Evolutionary conservation across 1,284 basidiomycete genomes (phyloP).

Genomic region (Pyrrhoderma noxium): DNA sequence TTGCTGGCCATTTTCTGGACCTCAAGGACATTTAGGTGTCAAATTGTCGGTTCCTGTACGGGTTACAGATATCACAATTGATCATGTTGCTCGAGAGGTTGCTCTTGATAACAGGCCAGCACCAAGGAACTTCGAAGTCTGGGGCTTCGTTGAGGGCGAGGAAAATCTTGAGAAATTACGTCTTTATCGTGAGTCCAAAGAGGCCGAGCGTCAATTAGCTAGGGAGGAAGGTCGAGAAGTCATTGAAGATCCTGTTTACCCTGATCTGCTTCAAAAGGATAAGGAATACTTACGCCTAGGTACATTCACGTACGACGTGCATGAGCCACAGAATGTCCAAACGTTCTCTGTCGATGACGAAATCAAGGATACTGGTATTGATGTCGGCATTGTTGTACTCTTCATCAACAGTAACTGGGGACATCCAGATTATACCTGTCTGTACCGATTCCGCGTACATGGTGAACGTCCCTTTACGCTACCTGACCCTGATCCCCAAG

Average conservation of each 20-base stretch:
- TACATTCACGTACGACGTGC: constrained; percentile 74
- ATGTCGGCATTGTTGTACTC: constrained; percentile 77
- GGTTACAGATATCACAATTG: constrained; percentile 77
- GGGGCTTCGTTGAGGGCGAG: constrained; percentile 75
- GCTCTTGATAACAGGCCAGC: constrained; percentile 76
- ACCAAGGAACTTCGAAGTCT: constrained; percentile 81
- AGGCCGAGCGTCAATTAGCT: constrained; percentile 26
- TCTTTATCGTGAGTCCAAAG: constrained; percentile 41
- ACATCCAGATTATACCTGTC: constrained; percentile 72
- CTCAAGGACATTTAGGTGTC: constrained; percentile 76
- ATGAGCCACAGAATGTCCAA: constrained; percentile 66
- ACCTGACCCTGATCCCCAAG: constrained; percentile 7
- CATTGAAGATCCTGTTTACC: constrained; percentile 35
- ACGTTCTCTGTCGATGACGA: constrained; percentile 75
- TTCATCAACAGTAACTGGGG: constrained; percentile 85
- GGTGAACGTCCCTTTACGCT: constrained; percentile 34
- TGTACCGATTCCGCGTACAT: constrained; percentile 83
- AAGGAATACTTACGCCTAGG: constrained; percentile 68
- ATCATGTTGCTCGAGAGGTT: constrained; percentile 78
- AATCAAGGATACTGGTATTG: constrained; percentile 61
- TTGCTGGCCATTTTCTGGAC: constrained; percentile 89
- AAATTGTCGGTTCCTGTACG: constrained; percentile 61
- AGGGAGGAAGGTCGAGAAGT: constrained; percentile 33
- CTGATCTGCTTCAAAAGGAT: constrained; percentile 42
- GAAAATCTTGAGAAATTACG: constrained; percentile 60